Evolutionary conservation across 2,329 filamentous ascomycete genomes (phyloP).

Genomic region (Chalaropsis thielavioides): DNA sequence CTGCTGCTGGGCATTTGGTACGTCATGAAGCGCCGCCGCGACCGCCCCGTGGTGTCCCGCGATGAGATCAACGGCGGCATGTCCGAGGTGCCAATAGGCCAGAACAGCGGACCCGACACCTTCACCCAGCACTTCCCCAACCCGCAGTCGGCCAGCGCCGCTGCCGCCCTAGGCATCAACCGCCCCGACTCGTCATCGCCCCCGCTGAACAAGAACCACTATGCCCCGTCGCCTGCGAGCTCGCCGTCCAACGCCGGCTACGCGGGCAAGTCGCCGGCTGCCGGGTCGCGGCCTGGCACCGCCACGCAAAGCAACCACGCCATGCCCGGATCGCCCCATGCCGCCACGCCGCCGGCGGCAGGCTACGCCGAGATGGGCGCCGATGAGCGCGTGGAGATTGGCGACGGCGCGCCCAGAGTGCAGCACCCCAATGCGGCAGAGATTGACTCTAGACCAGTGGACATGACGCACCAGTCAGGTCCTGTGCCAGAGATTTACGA

Average conservation of each 20-base stretch:
- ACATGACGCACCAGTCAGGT: constrained; percentile 24
- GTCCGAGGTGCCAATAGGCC: constrained; percentile 31
- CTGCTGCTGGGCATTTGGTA: constrained; percentile 18
- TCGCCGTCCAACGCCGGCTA: constrained; percentile 11
- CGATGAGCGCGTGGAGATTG: constrained; percentile 24
- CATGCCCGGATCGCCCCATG: constrained; percentile 17
- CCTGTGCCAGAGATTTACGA: constrained; percentile 27
- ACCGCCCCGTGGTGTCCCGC: constrained; percentile 22
- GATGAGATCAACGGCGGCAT: constrained; percentile 28
- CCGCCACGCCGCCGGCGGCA: constrained; percentile 6
- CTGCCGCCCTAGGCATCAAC: constrained; percentile 16
- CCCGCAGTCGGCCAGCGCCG: constrained; percentile 15
- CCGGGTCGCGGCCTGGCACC: background rate
- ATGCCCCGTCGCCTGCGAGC: constrained; percentile 20
- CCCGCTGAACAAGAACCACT: constrained; percentile 19
- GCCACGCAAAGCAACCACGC: background rate
- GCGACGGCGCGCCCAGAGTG: constrained; percentile 24
- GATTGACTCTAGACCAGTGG: constrained; percentile 27
- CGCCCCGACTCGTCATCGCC: constrained; percentile 21
- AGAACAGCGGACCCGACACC: constrained; percentile 19
- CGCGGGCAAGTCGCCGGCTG: background rate
- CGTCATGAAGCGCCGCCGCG: constrained; percentile 19
- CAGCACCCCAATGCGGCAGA: constrained; percentile 27
- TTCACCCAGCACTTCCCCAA: constrained; percentile 24
- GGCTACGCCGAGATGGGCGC: constrained; percentile 19